Percentiles rank a stretch among this genome's conserved stretches.
These are phyloP conservation scores for Diaporthe capsici DNA, from an alignment of 2,329 filamentous ascomycete genomes.

Conservation along the genomic window DNA sequence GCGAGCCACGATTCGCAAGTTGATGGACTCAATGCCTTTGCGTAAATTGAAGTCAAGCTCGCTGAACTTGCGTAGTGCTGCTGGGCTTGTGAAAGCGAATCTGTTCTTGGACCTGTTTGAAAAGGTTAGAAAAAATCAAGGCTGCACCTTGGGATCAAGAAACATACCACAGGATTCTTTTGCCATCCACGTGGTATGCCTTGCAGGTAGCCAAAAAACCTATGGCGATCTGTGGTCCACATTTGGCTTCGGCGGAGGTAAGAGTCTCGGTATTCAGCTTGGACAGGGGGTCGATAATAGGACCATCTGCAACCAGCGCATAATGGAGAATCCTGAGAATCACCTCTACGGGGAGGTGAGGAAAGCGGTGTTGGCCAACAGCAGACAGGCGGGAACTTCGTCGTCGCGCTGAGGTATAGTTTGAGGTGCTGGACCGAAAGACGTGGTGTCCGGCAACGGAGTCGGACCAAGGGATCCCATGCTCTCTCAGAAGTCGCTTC, in stretches of 20 bases:
- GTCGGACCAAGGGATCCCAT: slow-evolving; percentile 66
- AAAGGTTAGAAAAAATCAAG: background rate
- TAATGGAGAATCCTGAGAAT: slow-evolving; percentile 66
- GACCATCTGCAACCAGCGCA: slow-evolving; percentile 61
- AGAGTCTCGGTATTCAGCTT: slow-evolving; percentile 59
- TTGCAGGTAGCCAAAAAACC: slow-evolving; percentile 67
- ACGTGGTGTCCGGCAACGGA: slow-evolving; percentile 50
- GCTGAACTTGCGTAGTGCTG: slow-evolving; percentile 63
- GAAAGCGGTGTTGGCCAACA: slow-evolving; percentile 49
- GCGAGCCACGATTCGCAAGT: slow-evolving; percentile 66
- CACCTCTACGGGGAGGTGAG: slow-evolving; percentile 66
- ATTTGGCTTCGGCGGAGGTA: slow-evolving; percentile 58
- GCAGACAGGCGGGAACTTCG: slow-evolving; percentile 48
- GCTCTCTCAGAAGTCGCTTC: slow-evolving; percentile 66
- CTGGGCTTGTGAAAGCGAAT: slow-evolving; percentile 68
- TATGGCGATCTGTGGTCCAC: slow-evolving; percentile 65
- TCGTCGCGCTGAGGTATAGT: slow-evolving; percentile 43
- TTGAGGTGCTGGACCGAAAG: slow-evolving; percentile 52
- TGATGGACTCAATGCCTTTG: slow-evolving; percentile 60
- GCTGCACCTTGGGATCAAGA: background rate
- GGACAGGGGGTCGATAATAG: slow-evolving; percentile 69
- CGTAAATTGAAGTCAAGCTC: slow-evolving; percentile 61
- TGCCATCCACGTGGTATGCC: slow-evolving; percentile 64
- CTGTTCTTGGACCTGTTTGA: slow-evolving; percentile 57
- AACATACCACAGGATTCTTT: slow-evolving; percentile 60